phyloP scores from a whole-genome alignment of 768 basidiomycete species.

The Rhodotorula babjevae region DNA sequence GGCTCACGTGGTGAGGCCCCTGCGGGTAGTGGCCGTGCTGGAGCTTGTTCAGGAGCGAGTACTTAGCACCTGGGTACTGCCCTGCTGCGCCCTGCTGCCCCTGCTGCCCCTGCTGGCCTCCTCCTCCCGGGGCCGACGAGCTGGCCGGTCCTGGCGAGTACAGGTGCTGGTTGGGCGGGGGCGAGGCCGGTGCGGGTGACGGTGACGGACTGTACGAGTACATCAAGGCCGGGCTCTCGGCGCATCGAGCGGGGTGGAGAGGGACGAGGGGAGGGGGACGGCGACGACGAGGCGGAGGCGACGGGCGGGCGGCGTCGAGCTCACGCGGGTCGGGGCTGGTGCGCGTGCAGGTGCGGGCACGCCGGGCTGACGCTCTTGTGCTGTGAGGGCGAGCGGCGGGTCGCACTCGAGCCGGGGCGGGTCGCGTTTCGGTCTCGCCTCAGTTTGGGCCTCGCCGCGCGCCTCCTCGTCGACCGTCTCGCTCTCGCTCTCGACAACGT shows the following conservation, averaged over 20 bases:
- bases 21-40: conserved; percentile 29
- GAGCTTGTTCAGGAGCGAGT: conserved; percentile 32
- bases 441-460: too few relatives aligned
- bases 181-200: conserved; percentile 22
- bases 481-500: not conserved
- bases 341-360: too few relatives aligned
- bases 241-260: not conserved
- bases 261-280: not conserved
- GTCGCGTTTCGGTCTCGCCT: too few relatives aligned
- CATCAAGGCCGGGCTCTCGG: conserved; percentile 1
- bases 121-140: not conserved
- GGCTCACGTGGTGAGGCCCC: conserved; percentile 27
- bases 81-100: not conserved
- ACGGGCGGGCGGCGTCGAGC: too few relatives aligned
- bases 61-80: conserved; percentile 2
- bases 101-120: not conserved
- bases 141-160: not conserved
- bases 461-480: too few relatives aligned
- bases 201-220: conserved; percentile 25
- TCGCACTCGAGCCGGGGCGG: too few relatives aligned
- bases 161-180: conserved; percentile 28
- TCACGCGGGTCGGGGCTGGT: too few relatives aligned
- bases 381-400: too few relatives aligned
- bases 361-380: too few relatives aligned
- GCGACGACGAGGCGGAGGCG: too few relatives aligned